Evolutionary conservation across 768 basidiomycete species (phyloP).

Genomic region (Cubamyces sp.): DNA sequence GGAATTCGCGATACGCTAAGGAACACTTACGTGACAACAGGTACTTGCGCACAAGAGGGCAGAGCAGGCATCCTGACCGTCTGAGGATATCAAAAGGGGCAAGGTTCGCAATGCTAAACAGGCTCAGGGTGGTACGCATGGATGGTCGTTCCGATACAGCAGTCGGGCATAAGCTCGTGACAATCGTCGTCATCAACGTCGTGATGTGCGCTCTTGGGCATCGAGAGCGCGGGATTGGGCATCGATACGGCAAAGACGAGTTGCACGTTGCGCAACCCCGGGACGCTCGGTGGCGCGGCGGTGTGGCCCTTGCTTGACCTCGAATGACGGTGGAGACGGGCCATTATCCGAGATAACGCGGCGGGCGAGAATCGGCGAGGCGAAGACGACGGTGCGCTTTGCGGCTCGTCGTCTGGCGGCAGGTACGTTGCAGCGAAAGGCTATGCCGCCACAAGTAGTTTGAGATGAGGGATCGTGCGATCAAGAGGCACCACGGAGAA

Average conservation of each 20-base stretch:
- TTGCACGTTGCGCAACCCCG: constrained; percentile 15
- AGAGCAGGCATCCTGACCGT: no score
- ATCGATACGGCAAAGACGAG: constrained; percentile 23
- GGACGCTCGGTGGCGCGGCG: not conserved
- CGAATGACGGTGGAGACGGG: constrained; percentile 2
- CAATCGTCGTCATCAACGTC: not conserved
- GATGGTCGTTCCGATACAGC: constrained; percentile 24
- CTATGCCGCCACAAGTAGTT: not conserved
- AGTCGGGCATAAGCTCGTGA: constrained; percentile 17
- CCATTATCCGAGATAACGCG: not conserved
- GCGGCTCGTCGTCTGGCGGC: not conserved
- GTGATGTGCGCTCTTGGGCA: not conserved
- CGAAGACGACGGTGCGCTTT: not conserved
- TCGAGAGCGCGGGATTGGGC: constrained; percentile 18
- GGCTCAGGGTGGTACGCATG: constrained; percentile 5
- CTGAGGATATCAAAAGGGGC: not conserved
- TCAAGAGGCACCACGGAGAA: not conserved
- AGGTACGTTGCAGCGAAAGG: constrained; percentile 20
- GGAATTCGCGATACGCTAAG: no score
- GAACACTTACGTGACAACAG: no score
- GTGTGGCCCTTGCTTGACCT: constrained; percentile 2
- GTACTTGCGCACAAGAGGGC: no score
- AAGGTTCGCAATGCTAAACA: not conserved
- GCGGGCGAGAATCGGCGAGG: not conserved
- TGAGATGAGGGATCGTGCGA: not conserved